Base-by-base conservation (phyloP, 345 rosid genomes). In the Camelina hispida region DNA sequence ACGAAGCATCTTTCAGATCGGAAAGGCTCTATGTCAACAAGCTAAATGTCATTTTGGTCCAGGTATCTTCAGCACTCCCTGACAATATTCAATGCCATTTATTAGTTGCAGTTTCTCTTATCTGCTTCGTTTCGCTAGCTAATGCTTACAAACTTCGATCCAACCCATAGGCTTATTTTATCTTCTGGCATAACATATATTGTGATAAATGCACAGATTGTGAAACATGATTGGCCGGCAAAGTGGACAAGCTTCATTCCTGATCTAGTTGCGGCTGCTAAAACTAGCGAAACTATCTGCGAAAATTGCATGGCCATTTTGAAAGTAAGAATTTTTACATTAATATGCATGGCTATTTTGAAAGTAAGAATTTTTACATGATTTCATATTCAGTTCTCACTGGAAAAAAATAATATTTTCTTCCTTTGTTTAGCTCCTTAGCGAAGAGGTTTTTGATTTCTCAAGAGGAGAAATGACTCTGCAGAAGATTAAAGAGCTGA, bases 381-480 rank as follows among this genome's bases (percentile, higher is more conserved):
- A 66, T 71, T 64, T 59, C 54, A 48, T 52, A 30, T 43, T 72
- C 65, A 23, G 64, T 46, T 66, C 25, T 43, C 23, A 35, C 40
- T 67, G 47, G 28, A 61, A 67, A 61, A 4, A 40, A 44, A 14
- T 77, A 69, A 82, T 65, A 66, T 35, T 46, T 51, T 40, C 32
- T 51, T 66, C 38, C 54, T 38, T 43, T 64, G 44, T 52, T n/a
- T 88, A 96, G 99, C 98, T 96, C 68, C 83, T 96, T 54, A 96
- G 98, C 61, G 99, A 96, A 82, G 99, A 96, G 78, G 99, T 96
- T 74, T 96, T 96, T 82, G 99, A 96, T 84, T 96, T 96, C 84
- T 96, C 99, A 60, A 86, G 96, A 68, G 99, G 99, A 71, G 98
- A 96, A 81, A 93, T 96, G 99, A 96, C 98, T 61, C 98, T 83